These are phyloP conservation scores for Urochloa ruziziensis DNA, from an alignment of 176 grass and related monocot genomes.

Conservation along the genomic window DNA sequence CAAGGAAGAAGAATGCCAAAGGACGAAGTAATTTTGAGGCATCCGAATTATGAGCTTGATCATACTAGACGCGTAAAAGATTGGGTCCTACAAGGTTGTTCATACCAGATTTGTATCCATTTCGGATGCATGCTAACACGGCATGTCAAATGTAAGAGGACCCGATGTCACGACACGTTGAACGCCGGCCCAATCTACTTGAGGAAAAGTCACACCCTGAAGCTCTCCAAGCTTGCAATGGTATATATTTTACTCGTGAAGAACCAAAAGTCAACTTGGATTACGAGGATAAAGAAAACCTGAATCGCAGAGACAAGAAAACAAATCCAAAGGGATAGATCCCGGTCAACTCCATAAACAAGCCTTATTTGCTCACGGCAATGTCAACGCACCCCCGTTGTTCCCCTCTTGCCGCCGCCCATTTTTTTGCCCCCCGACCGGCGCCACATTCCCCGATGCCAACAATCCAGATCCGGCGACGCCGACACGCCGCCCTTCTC, in stretches of 20 bases:
- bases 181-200: not conserved
- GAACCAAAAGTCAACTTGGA: constrained; percentile 44
- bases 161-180: not conserved
- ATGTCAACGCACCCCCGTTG: constrained; percentile 36
- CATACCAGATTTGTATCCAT: no score
- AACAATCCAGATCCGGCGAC: constrained; percentile 38
- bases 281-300: not conserved
- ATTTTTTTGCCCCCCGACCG: not conserved
- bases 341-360: constrained; percentile 57
- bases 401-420: not conserved
- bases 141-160: not conserved
- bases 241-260: not conserved
- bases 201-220: not conserved
- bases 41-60: no score
- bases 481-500: not conserved
- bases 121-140: not conserved
- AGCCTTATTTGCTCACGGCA: not conserved
- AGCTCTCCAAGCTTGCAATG: not conserved
- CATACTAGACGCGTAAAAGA: no score
- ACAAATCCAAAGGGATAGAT: constrained; percentile 18
- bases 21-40: no score
- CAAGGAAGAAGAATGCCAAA: no score
- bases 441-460: constrained; percentile 33
- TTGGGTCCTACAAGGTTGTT: no score
- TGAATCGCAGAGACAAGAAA: not conserved